These are phyloP conservation scores for Rhododendron kiyosumense DNA, from an alignment of 148 eudicot genomes.

Conservation along the genomic window DNA sequence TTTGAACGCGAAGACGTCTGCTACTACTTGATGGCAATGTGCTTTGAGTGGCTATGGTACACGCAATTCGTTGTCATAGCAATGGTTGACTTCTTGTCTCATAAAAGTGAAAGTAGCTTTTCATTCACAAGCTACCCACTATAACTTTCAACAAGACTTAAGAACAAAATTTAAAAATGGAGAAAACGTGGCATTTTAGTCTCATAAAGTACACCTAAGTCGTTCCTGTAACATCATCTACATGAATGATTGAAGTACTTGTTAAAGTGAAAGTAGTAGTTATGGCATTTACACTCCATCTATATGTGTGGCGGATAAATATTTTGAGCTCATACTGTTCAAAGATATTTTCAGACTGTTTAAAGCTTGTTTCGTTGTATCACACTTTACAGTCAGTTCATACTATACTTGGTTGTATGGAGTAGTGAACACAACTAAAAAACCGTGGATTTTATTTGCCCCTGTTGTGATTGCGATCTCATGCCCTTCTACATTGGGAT, in stretches of 20 bases:
- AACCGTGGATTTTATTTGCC: neutral
- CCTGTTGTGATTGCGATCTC: neutral
- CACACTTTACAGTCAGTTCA: neutral
- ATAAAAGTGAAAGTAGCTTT: neutral
- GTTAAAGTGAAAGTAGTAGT: neutral
- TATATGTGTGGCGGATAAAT: neutral
- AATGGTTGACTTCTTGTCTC: neutral
- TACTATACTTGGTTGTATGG: neutral
- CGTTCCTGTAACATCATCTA: neutral
- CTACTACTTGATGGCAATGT: neutral
- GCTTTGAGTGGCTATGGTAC: neutral
- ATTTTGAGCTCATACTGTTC: neutral
- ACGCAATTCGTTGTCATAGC: neutral
- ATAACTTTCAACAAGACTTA: neutral
- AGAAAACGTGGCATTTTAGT: neutral
- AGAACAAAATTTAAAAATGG: neutral
- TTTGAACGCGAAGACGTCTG: neutral
- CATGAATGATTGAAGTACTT: neutral
- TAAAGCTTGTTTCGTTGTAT: neutral
- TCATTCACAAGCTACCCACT: neutral
- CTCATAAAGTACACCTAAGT: neutral
- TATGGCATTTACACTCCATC: neutral
- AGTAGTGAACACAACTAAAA: too few species aligned
- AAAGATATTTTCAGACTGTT: neutral
- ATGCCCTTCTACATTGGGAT: neutral